Evolutionary conservation across 176 grass and related monocot species (phyloP), one percentile per base, ranked within the genome.

Genomic region (Paspalum notatum): DNA sequence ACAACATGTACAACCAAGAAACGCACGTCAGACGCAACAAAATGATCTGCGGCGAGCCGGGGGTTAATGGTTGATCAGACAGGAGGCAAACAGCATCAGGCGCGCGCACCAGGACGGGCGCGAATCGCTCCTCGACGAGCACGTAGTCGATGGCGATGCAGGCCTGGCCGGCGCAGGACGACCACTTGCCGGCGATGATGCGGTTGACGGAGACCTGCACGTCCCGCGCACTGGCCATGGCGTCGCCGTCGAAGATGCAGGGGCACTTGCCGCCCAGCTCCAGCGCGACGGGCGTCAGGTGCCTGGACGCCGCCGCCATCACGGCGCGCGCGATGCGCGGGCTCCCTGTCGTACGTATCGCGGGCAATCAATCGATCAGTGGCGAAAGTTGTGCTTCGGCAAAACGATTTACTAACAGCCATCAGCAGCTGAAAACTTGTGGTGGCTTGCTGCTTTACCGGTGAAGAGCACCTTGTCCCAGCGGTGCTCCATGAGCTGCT

Each of bases 391-490:
- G 2, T 3, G 20, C 8, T 60, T 25, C 40, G 3, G 8, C 5
- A 49, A 49, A 50, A 71, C 21, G 7, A 22, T 46, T 14, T 46
- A 20, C 2, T 24, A 22, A 1, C n/a, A 1, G 12, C 4, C 56
- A 24, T 24, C 56, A 25, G 8, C n/a, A 4, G 20, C 0, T 1
- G 9, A 22, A 57, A 59, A 2, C 0, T 58, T 24, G 9, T 32
- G 32, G 32, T 32, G 1, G 32, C 32, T 32, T 1, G 32, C 32
- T 32, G 32, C 32, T 32, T 40, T 88, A 90, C 96, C 96, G 62
- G 96, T 99, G 83, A 95, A 99, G 55, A 99, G 91, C 63, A 99
- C 94, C 69, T 93, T 99, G 76, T 95, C 96, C 92, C 92, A 99
- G 81, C 91, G 84, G 39, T 82, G 51, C 20, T 99, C 84, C 90